phyloP scores from a whole-genome alignment of 208 protist genomes.

The Paratrypanosoma confusum region DNA sequence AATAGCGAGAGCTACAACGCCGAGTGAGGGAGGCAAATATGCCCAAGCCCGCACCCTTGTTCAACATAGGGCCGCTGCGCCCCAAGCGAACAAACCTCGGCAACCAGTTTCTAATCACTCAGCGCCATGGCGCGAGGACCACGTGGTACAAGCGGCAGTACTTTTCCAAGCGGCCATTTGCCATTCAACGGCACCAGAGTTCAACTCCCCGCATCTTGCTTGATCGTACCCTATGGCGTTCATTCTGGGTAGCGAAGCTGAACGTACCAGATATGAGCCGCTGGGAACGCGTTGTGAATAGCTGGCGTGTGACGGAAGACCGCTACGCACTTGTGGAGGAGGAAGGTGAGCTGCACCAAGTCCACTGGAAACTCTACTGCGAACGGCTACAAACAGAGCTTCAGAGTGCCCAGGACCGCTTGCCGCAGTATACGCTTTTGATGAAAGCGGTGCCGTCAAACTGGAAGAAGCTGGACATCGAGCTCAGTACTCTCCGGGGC shows the following conservation, averaged over 20 bases:
- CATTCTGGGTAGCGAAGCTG: conserved; percentile 48
- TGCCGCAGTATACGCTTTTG: conserved; percentile 75
- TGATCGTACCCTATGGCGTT: conserved; percentile 67
- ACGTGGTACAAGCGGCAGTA: conserved; percentile 73
- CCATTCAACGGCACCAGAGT: conserved; percentile 45
- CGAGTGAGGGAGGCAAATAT: no score
- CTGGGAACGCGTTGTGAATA: conserved; percentile 87
- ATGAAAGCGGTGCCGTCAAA: conserved; percentile 80
- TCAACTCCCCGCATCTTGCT: conserved; percentile 75
- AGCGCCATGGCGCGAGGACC: conserved; percentile 59
- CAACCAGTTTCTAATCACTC: conserved; percentile 65
- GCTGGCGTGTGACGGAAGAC: conserved; percentile 78
- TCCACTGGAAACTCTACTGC: conserved; percentile 87
- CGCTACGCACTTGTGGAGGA: conserved; percentile 81
- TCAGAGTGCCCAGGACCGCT: conserved; percentile 55
- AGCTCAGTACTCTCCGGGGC: conserved; percentile 73
- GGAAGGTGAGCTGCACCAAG: conserved; percentile 68
- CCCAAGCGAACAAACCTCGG: conserved; percentile 73
- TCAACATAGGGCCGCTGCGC: conserved; percentile 17
- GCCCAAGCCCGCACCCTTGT: conserved; percentile 33
- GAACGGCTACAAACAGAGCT: conserved; percentile 82
- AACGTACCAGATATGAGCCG: conserved; percentile 76
- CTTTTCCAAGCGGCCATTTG: conserved; percentile 68
- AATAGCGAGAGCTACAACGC: no score
- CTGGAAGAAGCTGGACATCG: conserved; percentile 88